Evolutionary conservation across 495 filamentous ascomycete species (phyloP), one percentile per base, ranked within the genome.

Genomic region (Cryomyces minteri): DNA sequence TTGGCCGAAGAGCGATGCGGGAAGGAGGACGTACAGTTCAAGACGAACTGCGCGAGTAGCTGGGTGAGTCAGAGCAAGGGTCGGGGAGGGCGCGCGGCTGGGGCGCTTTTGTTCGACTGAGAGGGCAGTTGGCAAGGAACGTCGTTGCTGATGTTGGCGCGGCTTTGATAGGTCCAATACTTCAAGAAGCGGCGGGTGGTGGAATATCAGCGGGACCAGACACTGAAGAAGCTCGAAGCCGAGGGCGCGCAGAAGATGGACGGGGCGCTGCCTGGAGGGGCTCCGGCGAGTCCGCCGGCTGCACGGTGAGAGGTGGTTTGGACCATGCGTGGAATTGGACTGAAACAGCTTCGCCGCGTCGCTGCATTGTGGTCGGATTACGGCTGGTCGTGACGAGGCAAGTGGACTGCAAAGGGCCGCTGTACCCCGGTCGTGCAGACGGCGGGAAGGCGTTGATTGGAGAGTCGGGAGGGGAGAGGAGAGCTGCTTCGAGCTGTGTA

Each of bases 151-250:
- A 37, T 12, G 34, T 12, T 37, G 34, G 12, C 34, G 34, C 34
- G 2, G 25, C 33, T 32, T 18, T 37, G 12, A 31, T 54, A 95
- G 88, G 85, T 96, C 47, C 83, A 82, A 63, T 94, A 98, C 63
- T 98, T 98, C 70, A 94, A 96, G 64, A 82, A 94, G 59, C 77
- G 84, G 62, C 71, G 90, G 48, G 85, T 96, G 36, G 87, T 90
- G 68, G 88, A 96, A 46, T 71, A 79, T 55, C 82, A 94, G 47
- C 82, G 84, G 58, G 80, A 83, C 51, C 68, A 79, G 62, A 81
- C 80, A 39, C 63, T 96, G 33, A 78, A 80, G 62, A 73, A 73
- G 51, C 72, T 98, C 48, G 73, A 84, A 60, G 75, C 73, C 28
- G 82, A 94, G 59, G 84, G 84, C 50, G 88, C 72, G 37, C 33